Evolutionary conservation across 169 alveolate genomes (phyloP), one percentile per base, ranked within the genome.

Genomic region (Perkinsus marinus): DNA sequence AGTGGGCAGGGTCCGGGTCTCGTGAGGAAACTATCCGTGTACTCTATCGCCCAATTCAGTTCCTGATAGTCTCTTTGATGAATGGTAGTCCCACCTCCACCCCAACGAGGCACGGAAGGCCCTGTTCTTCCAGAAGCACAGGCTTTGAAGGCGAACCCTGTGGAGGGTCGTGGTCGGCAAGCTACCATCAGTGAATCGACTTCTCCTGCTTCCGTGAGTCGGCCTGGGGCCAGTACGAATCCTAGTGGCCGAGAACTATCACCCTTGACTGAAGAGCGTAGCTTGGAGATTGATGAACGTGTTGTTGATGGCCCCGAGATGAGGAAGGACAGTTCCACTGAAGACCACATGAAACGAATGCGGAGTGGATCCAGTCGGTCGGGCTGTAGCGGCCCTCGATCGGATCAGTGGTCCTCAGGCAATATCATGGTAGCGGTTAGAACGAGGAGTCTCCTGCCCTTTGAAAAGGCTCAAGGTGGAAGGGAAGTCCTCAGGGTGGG

Each of bases 361-460:
- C 43, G 90, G 93, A 91, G 93, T 93, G 19, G 92, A 91, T 93
- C 91, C 90, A 91, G 90, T 90, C 22, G 68, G 92, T 10, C 46
- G 46, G 46, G 10, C 46, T 41, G 10, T 90, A 69, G 94, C 90
- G 43, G 39, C 90, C 13, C 69, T 92, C 38, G 94, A 92, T 46
- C 92, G 93, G 34, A 16, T 91, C 30, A 92, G 91, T 68, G 90
- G 46, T 41, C 46, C 46, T 57, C 79, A 57, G 79, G 79, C 92
- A 93, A 91, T 90, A 89, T 93, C 41, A 79, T 92, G 41, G 95
- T 93, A 7, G 94, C 95, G 0, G 95, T 93, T 13, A 57, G 79
- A 57, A 57, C 79, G 34, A 57, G 79, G 22, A 13, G 34, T 30
- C 79, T 57, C 5, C 79, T 19, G 22, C 79, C 79, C 9, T 57